Evolutionary conservation across 2,329 filamentous ascomycete genomes (phyloP), one percentile per base, ranked within the genome.

Genomic region (Penicillium sp.): DNA sequence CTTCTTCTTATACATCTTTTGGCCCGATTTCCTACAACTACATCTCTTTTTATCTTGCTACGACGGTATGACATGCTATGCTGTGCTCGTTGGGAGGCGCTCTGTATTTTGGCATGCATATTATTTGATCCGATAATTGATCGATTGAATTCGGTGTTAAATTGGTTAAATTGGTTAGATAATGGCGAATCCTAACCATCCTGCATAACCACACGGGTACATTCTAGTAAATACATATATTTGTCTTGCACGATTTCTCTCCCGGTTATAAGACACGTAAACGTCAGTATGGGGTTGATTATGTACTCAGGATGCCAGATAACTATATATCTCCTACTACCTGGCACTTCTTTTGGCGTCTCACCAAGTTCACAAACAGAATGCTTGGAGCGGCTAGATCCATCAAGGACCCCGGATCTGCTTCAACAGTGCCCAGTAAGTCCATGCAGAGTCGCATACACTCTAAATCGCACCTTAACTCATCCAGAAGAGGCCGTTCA

Each of bases 21-120:
- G 11, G 15, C 35, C 13, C 35, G 15, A 15, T 41, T 41, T 41
- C 35, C 21, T 38, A 11, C 35, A 41, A 41, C 26, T 52, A 35
- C 30, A 31, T 21, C 6, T 19, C 21, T n/a, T n/a, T 19, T 45
- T 54, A 19, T 29, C 45, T 13, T 46, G 19, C 30, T 38, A 46
- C 38, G 48, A 49, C 31, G 44, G 41, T 53, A 54, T 53, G 26
- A 48, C 48, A 53, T 47, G 47, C 48, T 51, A 15, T 29, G 30
- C 48, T 46, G 26, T 26, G 26, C 41, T 59, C 57, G 54, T 54
- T 48, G 57, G 57, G 38, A 49, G 57, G 56, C 56, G 53, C 41
- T 58, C 49, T 58, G 56, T 23, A 46, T 58, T 23, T 26, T 53
- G 48, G 57, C 57, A 59, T 59, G 50, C 57, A 59, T 54, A 47